Base-by-base conservation (phyloP, 495 filamentous ascomycete genomes). In the Neurospora sp. region DNA sequence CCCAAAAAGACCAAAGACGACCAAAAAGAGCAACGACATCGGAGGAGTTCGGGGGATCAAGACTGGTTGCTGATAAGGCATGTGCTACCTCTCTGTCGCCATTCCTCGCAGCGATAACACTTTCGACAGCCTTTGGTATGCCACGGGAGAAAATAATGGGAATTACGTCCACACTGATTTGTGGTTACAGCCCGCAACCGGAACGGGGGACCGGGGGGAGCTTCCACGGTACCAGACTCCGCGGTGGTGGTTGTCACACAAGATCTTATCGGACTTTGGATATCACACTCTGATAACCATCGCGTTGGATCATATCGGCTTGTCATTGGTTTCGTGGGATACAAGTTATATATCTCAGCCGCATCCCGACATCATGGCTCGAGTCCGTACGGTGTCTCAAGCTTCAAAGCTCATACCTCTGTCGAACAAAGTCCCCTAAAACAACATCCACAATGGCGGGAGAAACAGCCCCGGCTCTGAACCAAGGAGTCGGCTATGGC, bases 401-500 rank as follows among this genome's bases (percentile, higher is more conserved):
- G 48, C 48, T 59, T 61, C 53, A 6, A 53, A 53, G 45, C 45
- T 6, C 45, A 22, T 22, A 53, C 20, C 7, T 20, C 35, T 40
- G 10, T 20, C 68, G 2, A 14, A 14, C 35, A 38, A 69, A 16
- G 16, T 31, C 69, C 10, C 8, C 68, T 69, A 37, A 20, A 20
- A 38, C 68, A 69, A 35, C 68, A 37, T 69, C 8, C 39, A 37
- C 4, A 37, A 69, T 69, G 39, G 39, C 35, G 1, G 39, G 35
- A 31, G 53, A 61, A 27, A 61, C 53, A 31, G n/a, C 53, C n/a
- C 79, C 90, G 27, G 89, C 92, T 7, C 84, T 96, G 31, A 84
- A 83, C 71, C 87, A 91, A 77, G 89, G 87, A 61, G 91, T 91
- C 77, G 93, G 93, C 75, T 96, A 95, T 89, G 93, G 92, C 72